Conservation (phyloP, 2,329 filamentous ascomycete genomes). For the Dryadomyces quercivorus region DNA sequence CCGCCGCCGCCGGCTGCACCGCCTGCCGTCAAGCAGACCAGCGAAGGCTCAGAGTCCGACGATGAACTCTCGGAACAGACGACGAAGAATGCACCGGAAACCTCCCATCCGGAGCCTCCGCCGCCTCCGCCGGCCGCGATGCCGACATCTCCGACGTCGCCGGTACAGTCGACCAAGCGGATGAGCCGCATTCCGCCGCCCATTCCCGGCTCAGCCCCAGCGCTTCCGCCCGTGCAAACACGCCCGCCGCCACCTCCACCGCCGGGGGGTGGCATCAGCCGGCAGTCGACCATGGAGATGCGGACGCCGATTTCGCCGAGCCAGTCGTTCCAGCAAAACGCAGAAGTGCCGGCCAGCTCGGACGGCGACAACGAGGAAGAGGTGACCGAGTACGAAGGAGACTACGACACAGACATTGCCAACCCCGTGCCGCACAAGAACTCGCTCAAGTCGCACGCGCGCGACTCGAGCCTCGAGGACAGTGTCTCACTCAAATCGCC, state of each 20-base stretch:
- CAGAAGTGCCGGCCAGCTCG: not conserved
- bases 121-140: slow-evolving; percentile 30
- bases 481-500: slow-evolving; percentile 49
- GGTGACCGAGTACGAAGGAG: slow-evolving; percentile 88
- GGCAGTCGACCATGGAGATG: slow-evolving; percentile 47
- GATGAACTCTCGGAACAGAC: slow-evolving; percentile 61
- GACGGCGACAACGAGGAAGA: slow-evolving; percentile 66
- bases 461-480: slow-evolving; percentile 66
- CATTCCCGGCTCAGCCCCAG: slow-evolving; percentile 47
- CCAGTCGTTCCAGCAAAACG: slow-evolving; percentile 4
- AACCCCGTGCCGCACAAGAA: slow-evolving; percentile 92
- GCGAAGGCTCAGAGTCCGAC: slow-evolving; percentile 74
- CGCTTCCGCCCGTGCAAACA: slow-evolving; percentile 33
- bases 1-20: slow-evolving; percentile 47
- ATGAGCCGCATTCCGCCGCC: slow-evolving; percentile 46
- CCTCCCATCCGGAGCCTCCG: slow-evolving; percentile 24
- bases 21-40: slow-evolving; percentile 48
- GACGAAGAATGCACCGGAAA: slow-evolving; percentile 29
- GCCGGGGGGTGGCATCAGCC: slow-evolving; percentile 43
- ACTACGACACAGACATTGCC: slow-evolving; percentile 95
- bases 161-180: slow-evolving; percentile 35
- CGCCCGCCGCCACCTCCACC: slow-evolving; percentile 59
- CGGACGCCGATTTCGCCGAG: slow-evolving; percentile 27
- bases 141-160: slow-evolving; percentile 21
- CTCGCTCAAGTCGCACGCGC: slow-evolving; percentile 69